Percentiles rank a stretch among this genome's conserved stretches.
Evolutionary conservation across 2,329 filamentous ascomycete species (phyloP).

Genomic region (Venturia nashicola): DNA sequence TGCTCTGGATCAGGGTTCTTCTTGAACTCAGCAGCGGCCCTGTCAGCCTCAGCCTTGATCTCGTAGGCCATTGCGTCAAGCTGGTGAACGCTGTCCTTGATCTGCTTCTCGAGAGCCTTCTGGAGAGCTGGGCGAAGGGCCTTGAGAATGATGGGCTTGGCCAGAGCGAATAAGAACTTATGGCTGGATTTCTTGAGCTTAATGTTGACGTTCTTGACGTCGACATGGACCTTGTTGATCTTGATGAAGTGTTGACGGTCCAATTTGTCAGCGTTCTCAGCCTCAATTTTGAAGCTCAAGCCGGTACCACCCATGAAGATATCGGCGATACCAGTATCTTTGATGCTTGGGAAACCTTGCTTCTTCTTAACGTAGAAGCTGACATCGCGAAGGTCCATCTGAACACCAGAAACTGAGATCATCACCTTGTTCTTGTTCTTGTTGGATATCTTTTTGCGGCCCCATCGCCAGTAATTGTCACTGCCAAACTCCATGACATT

Average conservation of each 20-base stretch:
- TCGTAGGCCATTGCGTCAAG: slow-evolving; percentile 61
- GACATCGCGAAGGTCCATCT: slow-evolving; percentile 80
- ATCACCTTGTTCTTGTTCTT: slow-evolving; percentile 76
- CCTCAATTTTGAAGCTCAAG: slow-evolving; percentile 81
- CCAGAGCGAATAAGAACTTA: slow-evolving; percentile 75
- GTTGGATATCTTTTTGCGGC: slow-evolving; percentile 73
- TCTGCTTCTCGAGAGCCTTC: slow-evolving; percentile 79
- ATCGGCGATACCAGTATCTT: slow-evolving; percentile 78
- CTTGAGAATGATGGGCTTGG: slow-evolving; percentile 80
- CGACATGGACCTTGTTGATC: slow-evolving; percentile 76
- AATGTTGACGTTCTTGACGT: slow-evolving; percentile 70
- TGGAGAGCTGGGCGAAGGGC: slow-evolving; percentile 73
- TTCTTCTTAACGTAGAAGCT: slow-evolving; percentile 94
- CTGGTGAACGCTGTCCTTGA: slow-evolving; percentile 69
- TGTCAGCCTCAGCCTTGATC: slow-evolving; percentile 73
- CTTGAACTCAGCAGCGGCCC: slow-evolving; percentile 52
- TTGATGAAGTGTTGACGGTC: slow-evolving; percentile 85
- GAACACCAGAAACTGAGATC: slow-evolving; percentile 76
- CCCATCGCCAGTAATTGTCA: slow-evolving; percentile 93
- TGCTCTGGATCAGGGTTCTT: slow-evolving; percentile 55
- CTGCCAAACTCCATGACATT: slow-evolving; percentile 80
- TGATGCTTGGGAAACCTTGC: slow-evolving; percentile 79
- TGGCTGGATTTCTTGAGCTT: slow-evolving; percentile 92
- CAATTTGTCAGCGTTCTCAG: slow-evolving; percentile 65
- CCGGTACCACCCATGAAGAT: slow-evolving; percentile 78